phyloP scores from a whole-genome alignment of 441 rosid species.

The Iberis amara region DNA sequence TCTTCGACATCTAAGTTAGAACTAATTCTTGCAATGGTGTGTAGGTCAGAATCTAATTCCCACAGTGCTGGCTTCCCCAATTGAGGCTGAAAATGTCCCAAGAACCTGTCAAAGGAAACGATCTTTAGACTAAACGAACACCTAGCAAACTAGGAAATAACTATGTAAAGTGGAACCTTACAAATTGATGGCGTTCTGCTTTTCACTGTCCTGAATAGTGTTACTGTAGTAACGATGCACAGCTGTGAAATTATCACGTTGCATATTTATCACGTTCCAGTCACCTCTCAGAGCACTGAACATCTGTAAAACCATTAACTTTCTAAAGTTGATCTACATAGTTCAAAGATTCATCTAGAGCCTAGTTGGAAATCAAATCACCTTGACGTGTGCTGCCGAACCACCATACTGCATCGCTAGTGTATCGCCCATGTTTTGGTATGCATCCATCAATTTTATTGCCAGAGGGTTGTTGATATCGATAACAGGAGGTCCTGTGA shows the following conservation, averaged over 20 bases:
- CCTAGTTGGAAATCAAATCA: constrained; percentile 18
- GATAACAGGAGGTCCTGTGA: constrained; percentile 40
- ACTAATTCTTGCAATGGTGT: constrained; percentile 40
- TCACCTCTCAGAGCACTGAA: constrained; percentile 62
- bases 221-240: constrained; percentile 60
- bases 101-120: constrained; percentile 52
- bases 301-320: constrained; percentile 37
- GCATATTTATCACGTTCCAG: constrained; percentile 56
- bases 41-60: constrained; percentile 88
- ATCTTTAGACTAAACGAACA: constrained; percentile 7
- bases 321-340: constrained; percentile 10
- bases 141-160: background rate
- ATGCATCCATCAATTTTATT: constrained; percentile 43
- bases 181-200: constrained; percentile 74
- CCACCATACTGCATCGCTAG: constrained; percentile 75
- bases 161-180: constrained; percentile 28
- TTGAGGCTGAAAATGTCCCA: constrained; percentile 91
- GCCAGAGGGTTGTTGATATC: constrained; percentile 51
- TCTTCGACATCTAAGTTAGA: constrained; percentile 39
- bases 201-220: constrained; percentile 54
- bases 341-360: constrained; percentile 7
- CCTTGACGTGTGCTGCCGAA: constrained; percentile 77
- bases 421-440: constrained; percentile 63
- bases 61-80: constrained; percentile 75
- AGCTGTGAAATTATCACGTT: constrained; percentile 57